Evolutionary conservation across 2,329 filamentous ascomycete genomes (phyloP), one percentile per base, ranked within the genome.

Genomic region (Pseudogymnoascus sp.): DNA sequence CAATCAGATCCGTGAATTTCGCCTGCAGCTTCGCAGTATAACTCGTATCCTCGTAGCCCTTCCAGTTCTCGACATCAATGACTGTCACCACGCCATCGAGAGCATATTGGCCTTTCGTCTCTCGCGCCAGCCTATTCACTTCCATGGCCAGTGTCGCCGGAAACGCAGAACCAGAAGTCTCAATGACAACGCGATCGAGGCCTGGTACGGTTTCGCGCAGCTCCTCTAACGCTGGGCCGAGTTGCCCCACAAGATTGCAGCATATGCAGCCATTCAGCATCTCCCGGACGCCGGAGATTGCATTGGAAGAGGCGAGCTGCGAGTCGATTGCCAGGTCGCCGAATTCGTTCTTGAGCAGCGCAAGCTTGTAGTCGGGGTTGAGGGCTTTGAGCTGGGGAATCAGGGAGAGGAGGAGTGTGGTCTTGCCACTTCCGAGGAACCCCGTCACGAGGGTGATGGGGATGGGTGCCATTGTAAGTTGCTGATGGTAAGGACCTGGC

Each of bases 251-350:
- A 26, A 97, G 88, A 74, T 97, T 97, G 80, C 95, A 99, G 83
- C 95, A 99, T 76, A 99, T 97, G 78, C 95, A 97, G 68, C 93
- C 95, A 75, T 96, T 96, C 62, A 99, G 87, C 1, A 99, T 83
- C 76, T 99, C 95, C 70, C 90, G 89, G 4, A 96, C 93, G 63
- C 92, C 93, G 0, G 91, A 88, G 69, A 99, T 92, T 66, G 93
- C 87, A 60, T 85, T 85, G 13, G 89, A 89, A 0, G 89, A 82
- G 15, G 95, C 93, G 31, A 99, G 88, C 75, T 96, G 90, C 1
- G 90, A 95, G 80, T 99, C 95, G 73, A 99, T 83, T 37, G 92
- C 93, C 44, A 99, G 78, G 75, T 97, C 93, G 73, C 95, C 95
- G 75, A 97, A 97, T 78, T 99, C 95, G 77, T 99, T 99, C 76